These are phyloP conservation scores for Mallotus repandus DNA, from an alignment of 441 rosid genomes.

Conservation along the genomic window DNA sequence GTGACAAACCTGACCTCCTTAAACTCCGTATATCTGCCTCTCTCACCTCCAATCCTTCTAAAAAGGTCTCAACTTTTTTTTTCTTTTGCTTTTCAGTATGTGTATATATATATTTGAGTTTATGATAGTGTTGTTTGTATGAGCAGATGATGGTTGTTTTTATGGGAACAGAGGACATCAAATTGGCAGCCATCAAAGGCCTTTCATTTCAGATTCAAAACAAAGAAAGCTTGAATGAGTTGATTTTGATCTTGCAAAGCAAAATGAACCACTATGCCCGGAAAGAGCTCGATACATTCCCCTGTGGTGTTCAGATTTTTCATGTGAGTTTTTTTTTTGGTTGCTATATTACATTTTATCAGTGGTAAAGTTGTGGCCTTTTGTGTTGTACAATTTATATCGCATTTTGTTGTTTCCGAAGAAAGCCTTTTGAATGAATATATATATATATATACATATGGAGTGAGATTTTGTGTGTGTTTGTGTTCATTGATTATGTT, in stretches of 20 bases:
- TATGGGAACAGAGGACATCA: constrained; percentile 47
- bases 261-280: constrained; percentile 46
- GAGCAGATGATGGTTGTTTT: constrained; percentile 47
- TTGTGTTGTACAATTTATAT: neutral
- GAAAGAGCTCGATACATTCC: constrained; percentile 38
- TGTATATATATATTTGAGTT: neutral
- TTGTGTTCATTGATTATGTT: no score
- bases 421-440: no score
- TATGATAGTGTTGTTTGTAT: neutral
- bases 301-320: constrained; percentile 45
- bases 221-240: constrained; percentile 35
- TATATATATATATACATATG: no score
- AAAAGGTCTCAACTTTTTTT: constrained; percentile 37
- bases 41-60: constrained; percentile 45
- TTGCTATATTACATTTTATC: no score
- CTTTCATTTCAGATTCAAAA: constrained; percentile 30
- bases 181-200: constrained; percentile 22
- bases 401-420: no score
- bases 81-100: neutral
- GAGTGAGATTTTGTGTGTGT: no score
- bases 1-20: constrained; percentile 52
- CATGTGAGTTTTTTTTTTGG: constrained; percentile 31
- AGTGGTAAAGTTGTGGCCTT: neutral
- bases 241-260: constrained; percentile 50
- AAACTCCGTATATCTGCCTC: constrained; percentile 53